Conservation (phyloP, 2,329 filamentous ascomycete species). For the Elsinoe australis region DNA sequence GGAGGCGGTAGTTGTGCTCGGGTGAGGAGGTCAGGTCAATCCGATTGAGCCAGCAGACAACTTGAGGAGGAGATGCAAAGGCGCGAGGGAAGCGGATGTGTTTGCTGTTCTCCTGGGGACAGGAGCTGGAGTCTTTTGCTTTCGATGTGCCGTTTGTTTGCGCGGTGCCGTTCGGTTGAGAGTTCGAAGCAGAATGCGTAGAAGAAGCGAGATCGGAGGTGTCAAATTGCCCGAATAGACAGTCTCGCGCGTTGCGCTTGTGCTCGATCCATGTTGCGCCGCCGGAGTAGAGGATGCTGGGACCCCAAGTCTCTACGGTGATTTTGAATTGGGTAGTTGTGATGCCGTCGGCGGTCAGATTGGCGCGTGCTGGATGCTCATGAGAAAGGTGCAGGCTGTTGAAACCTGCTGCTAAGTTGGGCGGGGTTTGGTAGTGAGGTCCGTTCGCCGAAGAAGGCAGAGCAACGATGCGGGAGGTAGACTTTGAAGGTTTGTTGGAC, state of each 20-base stretch:
- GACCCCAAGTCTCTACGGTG: conserved; percentile 26
- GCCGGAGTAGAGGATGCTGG: conserved; percentile 23
- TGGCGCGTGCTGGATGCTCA: conserved; percentile 22
- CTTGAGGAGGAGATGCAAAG: conserved; percentile 22
- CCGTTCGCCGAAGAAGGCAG: conserved; percentile 19
- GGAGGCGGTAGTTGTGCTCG: conserved; percentile 24
- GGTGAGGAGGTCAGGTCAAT: conserved; percentile 23
- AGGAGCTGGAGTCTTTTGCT: conserved; percentile 7
- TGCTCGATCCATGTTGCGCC: conserved; percentile 27
- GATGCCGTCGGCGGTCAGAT: conserved; percentile 25
- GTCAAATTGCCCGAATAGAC: conserved; percentile 27
- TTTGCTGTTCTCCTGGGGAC: conserved; percentile 21
- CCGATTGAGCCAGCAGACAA: conserved; percentile 28
- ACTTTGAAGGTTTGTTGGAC: conserved; percentile 18
- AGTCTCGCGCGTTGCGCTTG: conserved; percentile 25
- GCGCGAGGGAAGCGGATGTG: conserved; percentile 22
- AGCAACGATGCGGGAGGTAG: conserved; percentile 25
- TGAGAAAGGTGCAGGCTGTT: conserved; percentile 24
- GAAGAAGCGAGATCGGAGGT: conserved; percentile 20
- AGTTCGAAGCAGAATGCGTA: not conserved
- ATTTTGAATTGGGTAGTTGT: conserved; percentile 23
- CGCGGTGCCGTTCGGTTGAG: not conserved
- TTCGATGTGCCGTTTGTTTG: conserved; percentile 1
- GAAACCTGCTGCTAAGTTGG: conserved; percentile 28
- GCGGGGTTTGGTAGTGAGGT: conserved; percentile 25